Conservation (phyloP, 805 yeast genomes). For the Lipomyces spencermartinsiae region DNA sequence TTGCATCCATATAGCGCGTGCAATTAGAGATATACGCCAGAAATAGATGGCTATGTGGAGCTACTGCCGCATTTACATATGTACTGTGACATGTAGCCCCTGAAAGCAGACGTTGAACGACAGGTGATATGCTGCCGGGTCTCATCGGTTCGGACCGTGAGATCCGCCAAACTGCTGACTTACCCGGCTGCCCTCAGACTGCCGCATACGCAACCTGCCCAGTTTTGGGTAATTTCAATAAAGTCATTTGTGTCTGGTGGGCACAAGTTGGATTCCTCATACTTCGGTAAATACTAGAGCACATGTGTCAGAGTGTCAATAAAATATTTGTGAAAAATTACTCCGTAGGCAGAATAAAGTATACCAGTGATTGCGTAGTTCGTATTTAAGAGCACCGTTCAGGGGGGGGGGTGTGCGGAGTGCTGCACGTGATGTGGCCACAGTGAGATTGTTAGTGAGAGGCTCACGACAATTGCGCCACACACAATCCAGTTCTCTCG, state of each 20-base stretch:
- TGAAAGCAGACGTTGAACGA: background rate
- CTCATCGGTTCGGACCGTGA: no score
- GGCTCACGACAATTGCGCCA: background rate
- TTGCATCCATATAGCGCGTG: background rate
- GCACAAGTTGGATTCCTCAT: no score
- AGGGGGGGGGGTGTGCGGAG: background rate
- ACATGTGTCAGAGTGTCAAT: background rate
- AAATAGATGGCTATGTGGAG: background rate
- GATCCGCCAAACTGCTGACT: background rate
- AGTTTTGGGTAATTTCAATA: background rate
- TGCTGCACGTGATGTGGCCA: background rate
- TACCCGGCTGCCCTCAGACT: background rate
- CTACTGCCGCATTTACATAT: background rate
- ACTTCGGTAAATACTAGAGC: background rate
- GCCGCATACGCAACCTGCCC: no score
- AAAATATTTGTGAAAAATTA: background rate
- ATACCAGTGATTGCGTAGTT: background rate
- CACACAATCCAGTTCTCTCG: background rate
- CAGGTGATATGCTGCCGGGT: background rate
- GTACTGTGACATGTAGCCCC: background rate
- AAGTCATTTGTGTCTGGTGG: no score
- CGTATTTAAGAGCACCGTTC: background rate
- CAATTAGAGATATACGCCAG: background rate
- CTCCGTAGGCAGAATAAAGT: background rate
- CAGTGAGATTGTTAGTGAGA: conserved; percentile 1